phyloP scores from a whole-genome alignment of 345 rosid species.

The Angophora floribunda region DNA sequence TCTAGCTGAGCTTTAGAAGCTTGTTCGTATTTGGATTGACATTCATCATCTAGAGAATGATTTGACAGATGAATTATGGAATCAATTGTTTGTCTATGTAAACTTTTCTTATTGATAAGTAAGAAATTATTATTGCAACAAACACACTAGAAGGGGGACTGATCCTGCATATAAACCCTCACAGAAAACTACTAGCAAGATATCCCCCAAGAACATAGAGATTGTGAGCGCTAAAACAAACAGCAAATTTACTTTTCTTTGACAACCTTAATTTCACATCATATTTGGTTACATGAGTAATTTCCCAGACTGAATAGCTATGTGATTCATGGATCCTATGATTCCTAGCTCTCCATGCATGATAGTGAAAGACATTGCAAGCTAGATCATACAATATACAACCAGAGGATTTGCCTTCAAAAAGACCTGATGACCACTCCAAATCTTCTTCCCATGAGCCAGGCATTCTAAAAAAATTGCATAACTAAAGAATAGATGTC shows the following conservation, averaged over 20 bases:
- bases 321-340: neutral
- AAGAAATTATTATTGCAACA: neutral
- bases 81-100: neutral
- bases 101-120: neutral
- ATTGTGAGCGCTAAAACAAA: neutral
- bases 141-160: neutral
- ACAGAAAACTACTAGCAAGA: neutral
- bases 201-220: neutral
- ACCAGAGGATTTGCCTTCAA: neutral
- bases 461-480: neutral
- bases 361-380: neutral
- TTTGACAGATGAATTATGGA: neutral
- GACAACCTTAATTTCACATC: neutral
- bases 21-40: neutral
- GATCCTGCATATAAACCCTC: neutral
- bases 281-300: neutral
- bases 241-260: neutral
- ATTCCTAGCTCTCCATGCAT: neutral
- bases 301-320: neutral
- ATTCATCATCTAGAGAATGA: neutral
- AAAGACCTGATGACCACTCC: neutral
- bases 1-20: neutral
- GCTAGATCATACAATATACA: neutral
- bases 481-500: neutral
- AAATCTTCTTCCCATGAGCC: neutral